Evolutionary conservation across 1,284 basidiomycete genomes (phyloP), one percentile per base, ranked within the genome.

Genomic region (Ceratobasidium sp.): DNA sequence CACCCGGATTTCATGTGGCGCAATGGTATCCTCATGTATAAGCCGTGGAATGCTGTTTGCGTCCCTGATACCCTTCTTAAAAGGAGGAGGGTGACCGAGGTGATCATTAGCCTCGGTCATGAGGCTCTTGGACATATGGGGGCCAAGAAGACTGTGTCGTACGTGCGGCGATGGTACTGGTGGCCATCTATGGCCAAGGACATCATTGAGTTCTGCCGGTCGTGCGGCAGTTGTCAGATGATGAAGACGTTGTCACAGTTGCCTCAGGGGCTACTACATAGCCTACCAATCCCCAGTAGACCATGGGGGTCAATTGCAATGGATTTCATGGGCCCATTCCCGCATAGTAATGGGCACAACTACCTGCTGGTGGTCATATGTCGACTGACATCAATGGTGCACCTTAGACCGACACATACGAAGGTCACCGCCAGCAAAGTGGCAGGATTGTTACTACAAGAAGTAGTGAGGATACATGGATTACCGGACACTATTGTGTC

Each of bases 281-380:
- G 80, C 0, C 73, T 84, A 0, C 21, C 67, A 0, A 74, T 84
- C 1, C 82, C 83, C 0, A 59, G 47, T 0, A 35, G 72, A 7
- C 82, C 82, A 7, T 85, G 83, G 82, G 78, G 82, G 63, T 71
- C 77, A 0, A 81, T 85, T 5, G 81, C 81, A 0, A 81, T 86
- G 13, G 84, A 86, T 64, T 85, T 85, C 69, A 79, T 86, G 0
- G 82, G 84, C 1, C 83, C 82, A 0, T 74, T 86, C 0, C 84
- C 82, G 0, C 62, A 75, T 5, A 82, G 80, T 0, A 69, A 67
- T 0, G 80, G 80, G 70, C 30, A 79, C 5, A 74, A 83, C 63
- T 78, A 81, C 0, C 73, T 77, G 0, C 84, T 79, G 74, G 80
- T 86, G 75, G 73, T 85, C 0, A 83, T 84, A 0, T 78, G 82